These are phyloP conservation scores for Colletotrichum sp. DNA, from an alignment of 2,329 filamentous ascomycete genomes.

Conservation along the genomic window DNA sequence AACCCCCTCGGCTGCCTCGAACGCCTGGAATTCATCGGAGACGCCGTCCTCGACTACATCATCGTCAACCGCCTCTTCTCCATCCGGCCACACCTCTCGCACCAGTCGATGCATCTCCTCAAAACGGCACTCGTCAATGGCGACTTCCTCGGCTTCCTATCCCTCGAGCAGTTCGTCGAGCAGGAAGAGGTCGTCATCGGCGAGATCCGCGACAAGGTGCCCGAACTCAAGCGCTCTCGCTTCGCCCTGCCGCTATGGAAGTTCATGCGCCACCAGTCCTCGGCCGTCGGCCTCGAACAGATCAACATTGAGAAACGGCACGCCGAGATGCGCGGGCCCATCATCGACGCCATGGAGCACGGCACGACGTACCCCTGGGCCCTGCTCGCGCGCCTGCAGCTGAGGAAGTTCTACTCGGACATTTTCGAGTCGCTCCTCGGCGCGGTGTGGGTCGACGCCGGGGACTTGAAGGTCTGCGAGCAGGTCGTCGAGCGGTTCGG, in stretches of 20 bases:
- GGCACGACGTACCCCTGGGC: constrained; percentile 77
- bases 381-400: constrained; percentile 66
- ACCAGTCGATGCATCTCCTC: constrained; percentile 74
- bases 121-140: constrained; percentile 81
- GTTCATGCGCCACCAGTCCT: constrained; percentile 68
- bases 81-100: constrained; percentile 42
- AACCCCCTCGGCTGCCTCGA: constrained; percentile 62
- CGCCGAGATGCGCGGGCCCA: constrained; percentile 46
- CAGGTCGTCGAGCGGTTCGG: constrained; percentile 67
- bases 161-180: constrained; percentile 58
- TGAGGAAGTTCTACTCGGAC: constrained; percentile 83
- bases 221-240: constrained; percentile 20
- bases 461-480: constrained; percentile 64
- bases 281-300: constrained; percentile 53
- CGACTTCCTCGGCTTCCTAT: constrained; percentile 78
- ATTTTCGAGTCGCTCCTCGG: constrained; percentile 82
- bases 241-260: constrained; percentile 62
- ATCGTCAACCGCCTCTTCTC: constrained; percentile 68
- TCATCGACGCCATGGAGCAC: constrained; percentile 55
- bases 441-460: constrained; percentile 83
- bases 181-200: constrained; percentile 25
- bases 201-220: constrained; percentile 15
- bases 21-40: constrained; percentile 86
- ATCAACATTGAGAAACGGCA: constrained; percentile 50
- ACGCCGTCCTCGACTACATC: constrained; percentile 82